A percentile compares a stretch with the other conserved stretches of the same genome.
These are phyloP conservation scores for Hebeloma cylindrosporum DNA, from an alignment of 768 basidiomycete genomes.

Conservation along the genomic window DNA sequence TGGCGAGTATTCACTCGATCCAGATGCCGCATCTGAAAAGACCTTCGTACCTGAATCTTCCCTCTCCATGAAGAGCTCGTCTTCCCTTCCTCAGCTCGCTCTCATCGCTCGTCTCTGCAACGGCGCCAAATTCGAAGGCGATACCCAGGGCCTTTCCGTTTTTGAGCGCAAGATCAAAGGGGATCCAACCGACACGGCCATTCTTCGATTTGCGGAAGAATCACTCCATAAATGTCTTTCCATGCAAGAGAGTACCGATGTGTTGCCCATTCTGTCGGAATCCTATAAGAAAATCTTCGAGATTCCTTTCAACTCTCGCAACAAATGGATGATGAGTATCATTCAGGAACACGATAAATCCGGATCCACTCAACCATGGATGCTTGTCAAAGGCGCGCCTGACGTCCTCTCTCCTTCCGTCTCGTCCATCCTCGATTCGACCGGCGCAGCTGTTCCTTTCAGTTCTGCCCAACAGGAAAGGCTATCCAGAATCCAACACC, in stretches of 20 bases:
- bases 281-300: slow-evolving; percentile 31
- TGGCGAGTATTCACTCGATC: not conserved
- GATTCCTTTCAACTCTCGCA: slow-evolving; percentile 49
- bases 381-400: slow-evolving; percentile 61
- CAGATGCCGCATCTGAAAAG: slow-evolving; percentile 38
- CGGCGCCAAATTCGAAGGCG: slow-evolving; percentile 48
- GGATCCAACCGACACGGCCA: slow-evolving; percentile 54
- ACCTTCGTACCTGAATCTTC: slow-evolving; percentile 11
- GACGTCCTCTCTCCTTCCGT: slow-evolving; percentile 50
- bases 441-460: slow-evolving; percentile 24
- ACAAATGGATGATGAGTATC: slow-evolving; percentile 60
- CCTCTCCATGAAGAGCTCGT: slow-evolving; percentile 9
- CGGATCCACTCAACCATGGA: slow-evolving; percentile 23
- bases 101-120: slow-evolving; percentile 57
- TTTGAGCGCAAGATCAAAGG: slow-evolving; percentile 39
- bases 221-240: slow-evolving; percentile 16
- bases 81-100: slow-evolving; percentile 31
- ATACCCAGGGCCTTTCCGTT: slow-evolving; percentile 13
- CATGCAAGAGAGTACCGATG: slow-evolving; percentile 18
- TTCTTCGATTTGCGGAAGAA: slow-evolving; percentile 48
- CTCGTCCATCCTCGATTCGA: slow-evolving; percentile 29
- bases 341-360: slow-evolving; percentile 15
- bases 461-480: not conserved
- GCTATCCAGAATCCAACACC: not conserved
- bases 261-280: slow-evolving; percentile 21